These are phyloP conservation scores for Spergularia marina DNA, from an alignment of 148 eudicot genomes.

Conservation along the genomic window DNA sequence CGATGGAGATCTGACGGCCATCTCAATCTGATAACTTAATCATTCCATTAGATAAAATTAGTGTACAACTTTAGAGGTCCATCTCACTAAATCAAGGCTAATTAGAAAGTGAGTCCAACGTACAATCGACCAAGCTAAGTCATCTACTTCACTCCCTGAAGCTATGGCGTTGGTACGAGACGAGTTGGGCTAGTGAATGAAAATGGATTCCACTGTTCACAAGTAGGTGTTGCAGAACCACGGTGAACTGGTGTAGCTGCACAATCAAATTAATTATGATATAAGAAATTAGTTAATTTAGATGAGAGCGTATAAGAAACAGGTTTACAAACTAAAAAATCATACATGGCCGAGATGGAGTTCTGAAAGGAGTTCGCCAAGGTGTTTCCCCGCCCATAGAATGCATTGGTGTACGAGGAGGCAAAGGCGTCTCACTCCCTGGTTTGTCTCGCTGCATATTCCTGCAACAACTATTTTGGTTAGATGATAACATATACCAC, in stretches of 20 bases:
- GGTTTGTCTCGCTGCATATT: slow-evolving; percentile 7
- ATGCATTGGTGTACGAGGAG: slow-evolving; percentile 32
- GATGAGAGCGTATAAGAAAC: no score
- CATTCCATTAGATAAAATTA: no score
- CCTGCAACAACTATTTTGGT: not conserved
- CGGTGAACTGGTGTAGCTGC: slow-evolving; percentile 27
- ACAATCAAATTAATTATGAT: not conserved
- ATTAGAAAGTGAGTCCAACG: no score
- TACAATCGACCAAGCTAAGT: not conserved
- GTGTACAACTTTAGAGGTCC: no score
- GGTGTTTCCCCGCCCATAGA: slow-evolving; percentile 36
- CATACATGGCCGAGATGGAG: slow-evolving; percentile 22
- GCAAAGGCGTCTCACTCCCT: slow-evolving; percentile 28
- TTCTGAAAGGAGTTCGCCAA: slow-evolving; percentile 24
- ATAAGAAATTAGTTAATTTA: not conserved
- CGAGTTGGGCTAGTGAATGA: slow-evolving; percentile 21
- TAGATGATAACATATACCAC: not conserved
- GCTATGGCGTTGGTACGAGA: slow-evolving; percentile 25
- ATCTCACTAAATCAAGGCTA: no score
- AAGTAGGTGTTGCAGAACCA: slow-evolving; percentile 13
- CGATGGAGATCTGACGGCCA: no score
- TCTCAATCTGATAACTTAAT: no score
- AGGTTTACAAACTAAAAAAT: not conserved
- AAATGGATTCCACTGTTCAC: slow-evolving; percentile 19
- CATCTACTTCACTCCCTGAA: not conserved